Evolutionary conservation across 2,329 filamentous ascomycete species (phyloP).

Genomic region (Acrocalymma vagum): DNA sequence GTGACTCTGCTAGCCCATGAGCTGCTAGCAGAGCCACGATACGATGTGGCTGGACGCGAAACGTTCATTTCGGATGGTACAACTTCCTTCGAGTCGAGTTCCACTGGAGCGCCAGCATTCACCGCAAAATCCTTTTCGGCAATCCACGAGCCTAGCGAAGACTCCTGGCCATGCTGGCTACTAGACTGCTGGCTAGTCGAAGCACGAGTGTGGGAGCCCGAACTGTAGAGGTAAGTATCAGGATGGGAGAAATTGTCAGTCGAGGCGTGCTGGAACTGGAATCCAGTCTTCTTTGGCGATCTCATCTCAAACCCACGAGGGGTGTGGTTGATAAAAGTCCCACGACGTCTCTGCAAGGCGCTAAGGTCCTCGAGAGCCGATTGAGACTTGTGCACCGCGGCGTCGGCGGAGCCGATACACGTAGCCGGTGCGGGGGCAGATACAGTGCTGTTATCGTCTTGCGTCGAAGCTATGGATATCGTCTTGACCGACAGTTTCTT

Average conservation of each 20-base stretch:
- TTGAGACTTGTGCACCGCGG: constrained; percentile 23
- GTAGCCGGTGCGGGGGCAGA: constrained; percentile 11
- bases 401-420: constrained; percentile 6
- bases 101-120: constrained; percentile 19
- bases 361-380: constrained; percentile 31
- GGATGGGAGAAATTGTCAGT: constrained; percentile 31
- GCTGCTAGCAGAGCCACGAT: constrained; percentile 14
- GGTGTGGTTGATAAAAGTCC: constrained; percentile 45
- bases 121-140: constrained; percentile 14
- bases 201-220: constrained; percentile 9
- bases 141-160: constrained; percentile 16
- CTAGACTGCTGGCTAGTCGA: constrained; percentile 3
- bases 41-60: constrained; percentile 24
- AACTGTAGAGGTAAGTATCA: constrained; percentile 19
- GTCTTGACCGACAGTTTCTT: constrained; percentile 27
- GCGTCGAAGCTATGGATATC: constrained; percentile 25
- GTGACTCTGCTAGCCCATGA: constrained; percentile 1
- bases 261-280: constrained; percentile 25
- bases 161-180: constrained; percentile 14
- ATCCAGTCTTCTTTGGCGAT: constrained; percentile 18
- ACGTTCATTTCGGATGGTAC: constrained; percentile 13
- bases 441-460: constrained; percentile 24
- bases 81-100: constrained; percentile 27
- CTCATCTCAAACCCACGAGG: constrained; percentile 38
- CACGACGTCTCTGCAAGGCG: constrained; percentile 32